Evolutionary conservation across 2,329 filamentous ascomycete genomes (phyloP), one percentile per base, ranked within the genome.

Genomic region (Penicillium sp.): DNA sequence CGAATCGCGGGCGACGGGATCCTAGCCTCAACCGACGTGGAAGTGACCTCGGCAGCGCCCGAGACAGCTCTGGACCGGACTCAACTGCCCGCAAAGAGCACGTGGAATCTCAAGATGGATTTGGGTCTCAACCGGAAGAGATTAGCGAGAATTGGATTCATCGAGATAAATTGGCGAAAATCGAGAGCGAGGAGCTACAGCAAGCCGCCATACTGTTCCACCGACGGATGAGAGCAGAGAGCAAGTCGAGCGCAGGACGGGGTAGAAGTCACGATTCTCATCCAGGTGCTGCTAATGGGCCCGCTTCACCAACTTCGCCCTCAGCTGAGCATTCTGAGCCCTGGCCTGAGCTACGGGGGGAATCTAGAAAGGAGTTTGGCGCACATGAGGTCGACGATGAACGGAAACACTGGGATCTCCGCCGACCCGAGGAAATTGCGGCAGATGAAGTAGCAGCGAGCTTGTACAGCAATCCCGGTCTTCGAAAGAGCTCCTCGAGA

Each of bases 361-460:
- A 76, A 22, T 76, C 63, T 5, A 75, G 78, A 30, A 79, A 78
- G 57, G 70, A 69, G 33, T 66, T 69, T 51, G 76, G 81, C 19
- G 71, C 76, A 52, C 76, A 79, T 16, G 71, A 73, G 26, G 61
- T 66, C 1, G 64, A 81, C 5, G 79, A 80, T 42, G 81, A 82
- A 33, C 73, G 70, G 49, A 79, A 84, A 19, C 77, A 79, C 52
- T 93, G 90, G 87, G 92, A 96, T 74, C 80, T 93, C 57, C 85
- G 91, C 59, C 84, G 86, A 22, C 89, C 91, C 1, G 91, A 93
- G 68, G 93, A 97, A 73, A 89, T 91, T 63, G 88, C 89, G 28
- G 79, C 81, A 10, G 81, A 85, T 37, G 60, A 73, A 67, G 67
- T 73, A 58, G 66, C 75, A 10, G 71, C 48, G 80, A 86, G 68